Percentiles rank a stretch among this genome's conserved stretches.
These are phyloP conservation scores for Chaetothyriales sp. DNA, from an alignment of 2,329 filamentous ascomycete species.

Conservation along the genomic window DNA sequence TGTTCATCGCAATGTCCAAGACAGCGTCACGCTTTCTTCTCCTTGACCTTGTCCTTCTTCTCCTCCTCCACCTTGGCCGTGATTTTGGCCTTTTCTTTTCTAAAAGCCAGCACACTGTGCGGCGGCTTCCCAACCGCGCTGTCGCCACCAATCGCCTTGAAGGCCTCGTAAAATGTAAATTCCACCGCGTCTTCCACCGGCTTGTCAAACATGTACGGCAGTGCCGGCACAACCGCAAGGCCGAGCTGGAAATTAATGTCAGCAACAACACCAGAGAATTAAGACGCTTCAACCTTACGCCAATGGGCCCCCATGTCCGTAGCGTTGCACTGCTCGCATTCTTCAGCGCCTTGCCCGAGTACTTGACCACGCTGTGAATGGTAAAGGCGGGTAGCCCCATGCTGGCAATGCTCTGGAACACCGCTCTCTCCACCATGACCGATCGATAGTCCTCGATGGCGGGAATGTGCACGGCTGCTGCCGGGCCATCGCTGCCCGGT, in stretches of 20 bases:
- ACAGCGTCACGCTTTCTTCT: background rate
- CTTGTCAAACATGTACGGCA: constrained; percentile 41
- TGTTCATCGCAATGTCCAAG: no score
- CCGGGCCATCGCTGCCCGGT: constrained; percentile 33
- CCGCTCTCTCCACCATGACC: constrained; percentile 77
- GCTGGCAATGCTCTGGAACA: constrained; percentile 80
- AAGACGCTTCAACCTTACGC: constrained; percentile 43
- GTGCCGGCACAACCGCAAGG: constrained; percentile 31
- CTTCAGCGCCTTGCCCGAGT: constrained; percentile 78
- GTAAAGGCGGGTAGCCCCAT: constrained; percentile 93
- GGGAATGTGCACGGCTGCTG: constrained; percentile 36
- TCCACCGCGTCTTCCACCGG: constrained; percentile 87
- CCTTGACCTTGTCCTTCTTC: background rate
- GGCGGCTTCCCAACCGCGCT: constrained; percentile 33
- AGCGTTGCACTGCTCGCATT: constrained; percentile 60
- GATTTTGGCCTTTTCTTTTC: background rate
- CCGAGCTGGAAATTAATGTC: constrained; percentile 37
- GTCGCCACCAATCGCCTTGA: constrained; percentile 57
- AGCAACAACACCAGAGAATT: constrained; percentile 1
- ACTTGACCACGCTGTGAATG: constrained; percentile 82
- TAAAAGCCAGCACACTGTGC: background rate
- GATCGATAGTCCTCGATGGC: constrained; percentile 80
- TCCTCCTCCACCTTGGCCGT: background rate
- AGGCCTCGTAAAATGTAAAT: constrained; percentile 74
- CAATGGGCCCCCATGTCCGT: constrained; percentile 81